Conservation (phyloP, 2,329 filamentous ascomycete species). For the Fusarium nelsonii region DNA sequence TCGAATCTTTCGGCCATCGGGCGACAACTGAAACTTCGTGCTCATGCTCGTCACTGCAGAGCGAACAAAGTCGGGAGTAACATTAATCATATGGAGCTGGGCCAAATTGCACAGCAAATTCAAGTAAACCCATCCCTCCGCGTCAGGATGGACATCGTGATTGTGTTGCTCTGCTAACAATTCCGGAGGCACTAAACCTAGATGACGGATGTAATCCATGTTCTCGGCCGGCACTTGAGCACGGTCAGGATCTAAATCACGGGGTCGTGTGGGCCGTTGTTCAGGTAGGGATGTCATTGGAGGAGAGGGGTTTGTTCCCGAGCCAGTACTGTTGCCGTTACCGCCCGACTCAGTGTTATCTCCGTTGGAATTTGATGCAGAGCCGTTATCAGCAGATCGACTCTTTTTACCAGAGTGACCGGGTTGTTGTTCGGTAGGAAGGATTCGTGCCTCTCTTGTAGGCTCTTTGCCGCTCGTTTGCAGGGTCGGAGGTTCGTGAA, state of each 20-base stretch:
- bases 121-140: slow-evolving; percentile 84
- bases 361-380: slow-evolving; percentile 61
- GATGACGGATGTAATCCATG: slow-evolving; percentile 81
- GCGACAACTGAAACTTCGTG: slow-evolving; percentile 80
- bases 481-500: slow-evolving; percentile 55
- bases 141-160: slow-evolving; percentile 68
- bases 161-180: slow-evolving; percentile 58
- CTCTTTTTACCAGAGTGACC: slow-evolving; percentile 55
- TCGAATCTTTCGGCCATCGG: slow-evolving; percentile 81
- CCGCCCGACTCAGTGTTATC: slow-evolving; percentile 61
- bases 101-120: slow-evolving; percentile 85
- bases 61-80: slow-evolving; percentile 82
- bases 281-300: slow-evolving; percentile 63
- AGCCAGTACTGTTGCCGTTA: slow-evolving; percentile 52
- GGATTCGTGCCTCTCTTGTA: slow-evolving; percentile 64
- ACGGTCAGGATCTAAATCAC: slow-evolving; percentile 83
- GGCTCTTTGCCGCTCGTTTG: slow-evolving; percentile 46
- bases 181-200: slow-evolving; percentile 74
- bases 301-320: slow-evolving; percentile 57
- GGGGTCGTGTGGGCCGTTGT: slow-evolving; percentile 80
- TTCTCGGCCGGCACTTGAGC: slow-evolving; percentile 81
- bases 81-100: slow-evolving; percentile 86
- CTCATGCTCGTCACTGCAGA: slow-evolving; percentile 78
- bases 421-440: slow-evolving; percentile 50
- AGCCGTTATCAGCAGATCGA: slow-evolving; percentile 58